Base-by-base conservation (phyloP, 2,329 filamentous ascomycete species). In the Neurospora crassa region DNA sequence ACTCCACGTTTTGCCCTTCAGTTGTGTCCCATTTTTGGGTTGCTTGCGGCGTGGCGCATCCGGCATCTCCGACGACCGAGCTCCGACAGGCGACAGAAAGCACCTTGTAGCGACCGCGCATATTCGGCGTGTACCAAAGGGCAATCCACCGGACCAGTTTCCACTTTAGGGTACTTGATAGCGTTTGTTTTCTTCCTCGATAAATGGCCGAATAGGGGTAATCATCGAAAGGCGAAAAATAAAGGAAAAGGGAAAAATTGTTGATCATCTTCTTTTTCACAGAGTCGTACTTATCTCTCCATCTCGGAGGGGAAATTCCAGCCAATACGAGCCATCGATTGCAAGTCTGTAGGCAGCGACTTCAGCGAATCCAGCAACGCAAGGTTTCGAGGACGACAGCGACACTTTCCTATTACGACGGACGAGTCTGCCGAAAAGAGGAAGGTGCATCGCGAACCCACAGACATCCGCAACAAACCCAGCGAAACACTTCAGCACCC, bases 381-480 rank as follows among this genome's bases (percentile, higher is more conserved):
- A 70, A 70, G 53, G 37, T 67, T 20, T 10, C 42, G 70, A 47
- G 20, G 47, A 29, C 47, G 20, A 59, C 20, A 68, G 67, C 67
- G 67, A 59, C 71, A 70, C n/a, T 72, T 73, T 68, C 71, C 73
- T 67, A 68, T 74, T 74, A 34, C 67, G 71, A 69, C 70, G 68
- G 59, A 71, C 73, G 70, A 29, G 29, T 63, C 70, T 73, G 71
- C 75, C 74, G 68, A 73, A 75, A 76, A 70, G 70, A 75, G 74
- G 47, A 74, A 76, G 72, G 74, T 73, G 72, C 75, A 74, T 63
- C 69, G 70, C 47, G 47, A 34, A 59, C 47, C 47, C 47, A 53
- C 45, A 59, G 47, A 59, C 47, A 34, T 24, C n/a, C 45, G 34
- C 45, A 53, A 53, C 45, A 53, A 53, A 29, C 45, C 24, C 53